phyloP scores from a whole-genome alignment of 805 yeast genomes.

The Starmerella kuoi region DNA sequence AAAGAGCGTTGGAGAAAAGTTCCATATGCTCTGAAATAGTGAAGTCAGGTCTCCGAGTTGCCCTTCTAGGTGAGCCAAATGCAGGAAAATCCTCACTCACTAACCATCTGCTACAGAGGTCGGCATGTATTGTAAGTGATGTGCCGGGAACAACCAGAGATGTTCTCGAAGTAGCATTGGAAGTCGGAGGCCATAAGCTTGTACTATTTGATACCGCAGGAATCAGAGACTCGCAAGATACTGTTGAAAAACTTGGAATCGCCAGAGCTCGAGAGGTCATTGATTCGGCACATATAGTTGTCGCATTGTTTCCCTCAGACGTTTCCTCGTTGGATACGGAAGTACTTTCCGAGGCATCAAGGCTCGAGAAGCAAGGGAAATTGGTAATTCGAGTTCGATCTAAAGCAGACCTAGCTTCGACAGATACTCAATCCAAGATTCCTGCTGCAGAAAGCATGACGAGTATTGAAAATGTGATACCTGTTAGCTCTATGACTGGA shows the following conservation, averaged over 20 bases:
- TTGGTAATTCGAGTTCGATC: conserved; percentile 27
- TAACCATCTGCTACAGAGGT: conserved; percentile 62
- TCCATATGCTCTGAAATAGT: conserved; percentile 38
- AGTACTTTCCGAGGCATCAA: conserved; percentile 14
- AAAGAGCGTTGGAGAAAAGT: background rate
- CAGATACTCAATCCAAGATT: too few species aligned
- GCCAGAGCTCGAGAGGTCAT: conserved; percentile 56
- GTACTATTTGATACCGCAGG: conserved; percentile 92
- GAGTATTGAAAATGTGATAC: too few species aligned
- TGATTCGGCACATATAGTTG: conserved; percentile 47
- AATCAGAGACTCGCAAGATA: conserved; percentile 42
- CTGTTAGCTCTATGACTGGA: conserved; percentile 49
- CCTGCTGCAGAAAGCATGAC: too few species aligned
- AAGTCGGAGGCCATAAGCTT: conserved; percentile 73
- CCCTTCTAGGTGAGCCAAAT: conserved; percentile 82
- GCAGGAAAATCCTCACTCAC: conserved; percentile 89
- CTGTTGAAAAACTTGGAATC: conserved; percentile 71
- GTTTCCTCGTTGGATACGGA: conserved; percentile 4
- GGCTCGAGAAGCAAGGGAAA: conserved; percentile 15
- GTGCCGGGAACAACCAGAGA: conserved; percentile 94
- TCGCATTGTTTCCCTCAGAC: conserved; percentile 46
- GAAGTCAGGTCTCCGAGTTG: conserved; percentile 57
- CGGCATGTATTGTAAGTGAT: conserved; percentile 81
- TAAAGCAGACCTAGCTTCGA: conserved; percentile 25
- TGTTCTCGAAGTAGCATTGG: conserved; percentile 65